These are phyloP conservation scores for Arthroderma sp. DNA, from an alignment of 2,329 filamentous ascomycete genomes.

Conservation along the genomic window DNA sequence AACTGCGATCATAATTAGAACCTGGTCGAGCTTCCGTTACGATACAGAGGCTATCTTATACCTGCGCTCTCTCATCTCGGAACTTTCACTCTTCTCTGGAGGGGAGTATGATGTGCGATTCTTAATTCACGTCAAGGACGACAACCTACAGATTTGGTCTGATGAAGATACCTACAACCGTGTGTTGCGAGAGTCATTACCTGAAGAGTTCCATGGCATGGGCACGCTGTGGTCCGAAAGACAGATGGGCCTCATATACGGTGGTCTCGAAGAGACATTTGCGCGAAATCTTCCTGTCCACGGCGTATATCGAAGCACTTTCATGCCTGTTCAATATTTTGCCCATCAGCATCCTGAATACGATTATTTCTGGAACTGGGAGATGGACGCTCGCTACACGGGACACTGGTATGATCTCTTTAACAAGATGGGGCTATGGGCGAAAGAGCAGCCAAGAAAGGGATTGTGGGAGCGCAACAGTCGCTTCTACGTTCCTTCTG, in stretches of 20 bases:
- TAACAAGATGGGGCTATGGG: conserved; percentile 57
- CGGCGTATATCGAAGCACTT: conserved; percentile 81
- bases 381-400: conserved; percentile 84
- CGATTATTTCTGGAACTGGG: conserved; percentile 89
- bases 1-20: conserved; percentile 66
- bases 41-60: conserved; percentile 67
- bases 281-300: conserved; percentile 64
- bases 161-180: conserved; percentile 61
- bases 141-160: conserved; percentile 67
- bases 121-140: conserved; percentile 71
- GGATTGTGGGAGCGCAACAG: conserved; percentile 70
- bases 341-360: conserved; percentile 79
- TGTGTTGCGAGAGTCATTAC: conserved; percentile 57
- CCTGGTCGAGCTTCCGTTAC: conserved; percentile 69
- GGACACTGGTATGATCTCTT: conserved; percentile 73
- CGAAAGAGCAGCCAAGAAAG: conserved; percentile 61
- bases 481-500: conserved; percentile 63
- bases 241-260: conserved; percentile 84
- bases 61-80: conserved; percentile 67
- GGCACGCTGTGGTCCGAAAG: conserved; percentile 87
- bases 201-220: conserved; percentile 76
- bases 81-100: conserved; percentile 64
- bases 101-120: conserved; percentile 77
- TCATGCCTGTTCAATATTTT: conserved; percentile 93
- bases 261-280: conserved; percentile 70